Evolutionary conservation across 164 flowering plant genomes (phyloP), one percentile per base, ranked within the genome.

Genomic region (Kalanchoe fedtschenkoi): DNA sequence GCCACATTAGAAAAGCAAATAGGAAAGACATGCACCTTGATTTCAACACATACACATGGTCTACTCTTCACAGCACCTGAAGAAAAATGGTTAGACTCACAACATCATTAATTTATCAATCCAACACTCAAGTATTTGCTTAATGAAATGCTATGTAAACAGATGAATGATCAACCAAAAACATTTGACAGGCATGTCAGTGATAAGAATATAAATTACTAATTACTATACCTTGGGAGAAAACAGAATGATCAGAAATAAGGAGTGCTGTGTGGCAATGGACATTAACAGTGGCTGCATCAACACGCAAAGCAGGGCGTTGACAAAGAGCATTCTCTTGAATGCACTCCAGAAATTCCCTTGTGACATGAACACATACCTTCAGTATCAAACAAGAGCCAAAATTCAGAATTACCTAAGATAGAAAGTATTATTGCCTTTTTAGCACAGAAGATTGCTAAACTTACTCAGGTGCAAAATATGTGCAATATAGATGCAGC

Each of bases 281-380:
- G 22, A 68, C 69, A 67, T 84, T 77, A 68, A 89, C 73, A 67
- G 69, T 74, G 39, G 93, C 79, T 65, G 89, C 90, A 72, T 82
- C 76, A 73, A 89, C 79, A 62, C 96, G 76, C 88, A 82, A 84
- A 73, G 77, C 71, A 75, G 98, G 98, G 35, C 96, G 89, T 62
- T 76, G 76, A 62, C 59, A 60, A 47, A 47, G 75, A 37, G 76
- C 74, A 65, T 82, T 81, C 65, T 71, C 73, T 67, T 80, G 91
- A 63, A 86, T 76, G 15, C 78, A 76, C 65, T 84, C 93, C 55
- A 92, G 71, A 69, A 92, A 92, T 54, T 78, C 85, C 74, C 70
- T 80, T 33, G 91, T 70, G 28, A 84, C 89, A 41, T 37, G 73
- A 41, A 92, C 75, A 30, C 60, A 82, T 34, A 67, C 70, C 97